Conservation (phyloP, 140 eudicot genomes). For the Ambrosia hybrid region DNA sequence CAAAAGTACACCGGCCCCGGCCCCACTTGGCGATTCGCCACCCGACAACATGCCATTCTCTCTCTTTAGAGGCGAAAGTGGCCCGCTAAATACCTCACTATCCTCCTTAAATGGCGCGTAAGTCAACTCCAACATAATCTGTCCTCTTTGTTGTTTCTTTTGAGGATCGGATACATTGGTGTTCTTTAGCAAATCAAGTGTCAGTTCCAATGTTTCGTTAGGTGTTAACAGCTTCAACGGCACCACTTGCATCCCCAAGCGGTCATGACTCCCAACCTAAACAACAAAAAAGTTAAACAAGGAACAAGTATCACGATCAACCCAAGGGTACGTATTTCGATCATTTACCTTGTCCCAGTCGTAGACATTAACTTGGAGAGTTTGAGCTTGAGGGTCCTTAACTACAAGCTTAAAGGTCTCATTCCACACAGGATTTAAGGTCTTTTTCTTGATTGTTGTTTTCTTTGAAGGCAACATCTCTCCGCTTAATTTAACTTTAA, state of each 20-base stretch:
- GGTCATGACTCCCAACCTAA: conserved; percentile 86
- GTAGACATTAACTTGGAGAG: conserved; percentile 60
- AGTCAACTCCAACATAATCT: conserved; percentile 64
- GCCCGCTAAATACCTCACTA: conserved; percentile 38
- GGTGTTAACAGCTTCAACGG: conserved; percentile 69
- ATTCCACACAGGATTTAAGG: conserved; percentile 86
- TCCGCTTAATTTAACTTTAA: conserved; percentile 73
- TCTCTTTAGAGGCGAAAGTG: conserved; percentile 28
- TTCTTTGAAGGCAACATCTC: conserved; percentile 73
- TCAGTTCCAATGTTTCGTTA: conserved; percentile 56
- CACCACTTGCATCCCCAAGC: conserved; percentile 67
- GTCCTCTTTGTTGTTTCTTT: conserved; percentile 69
- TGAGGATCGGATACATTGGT: conserved; percentile 43
- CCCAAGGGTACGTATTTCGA: not conserved
- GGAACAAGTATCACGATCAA: not conserved
- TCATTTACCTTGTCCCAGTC: conserved; percentile 94
- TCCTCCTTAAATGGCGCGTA: conserved; percentile 83
- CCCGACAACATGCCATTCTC: conserved; percentile 32
- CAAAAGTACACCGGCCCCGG: conserved; percentile 64
- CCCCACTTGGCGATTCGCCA: conserved; percentile 44
- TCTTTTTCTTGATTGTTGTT: conserved; percentile 74
- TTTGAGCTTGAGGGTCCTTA: conserved; percentile 77
- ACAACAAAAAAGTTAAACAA: not conserved
- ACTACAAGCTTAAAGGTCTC: conserved; percentile 86
- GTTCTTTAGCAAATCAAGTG: conserved; percentile 76